Evolutionary conservation across 495 filamentous ascomycete species (phyloP), one percentile per base, ranked within the genome.

Genomic region (Lasiosphaeriaceae sp.): DNA sequence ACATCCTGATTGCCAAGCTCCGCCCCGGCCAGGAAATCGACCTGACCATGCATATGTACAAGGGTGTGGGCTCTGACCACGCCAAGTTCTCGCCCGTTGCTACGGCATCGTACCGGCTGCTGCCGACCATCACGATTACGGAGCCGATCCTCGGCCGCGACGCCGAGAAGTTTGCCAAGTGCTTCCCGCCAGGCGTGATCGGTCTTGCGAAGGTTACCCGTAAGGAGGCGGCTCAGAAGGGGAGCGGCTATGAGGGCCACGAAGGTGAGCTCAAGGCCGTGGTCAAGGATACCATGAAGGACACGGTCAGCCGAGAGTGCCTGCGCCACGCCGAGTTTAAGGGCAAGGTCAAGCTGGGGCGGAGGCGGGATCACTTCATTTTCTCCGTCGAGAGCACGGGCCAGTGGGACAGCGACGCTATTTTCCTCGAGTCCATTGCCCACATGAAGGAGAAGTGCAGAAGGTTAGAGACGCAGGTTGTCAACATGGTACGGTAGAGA

Each of bases 11-110:
- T 63, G 92, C 92, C 55, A 99, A 99, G 74, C 76, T 99, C 64
- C 86, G 95, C 34, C 95, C 95, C 0, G 90, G 89, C 0, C 95
- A 99, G 77, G 80, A 82, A 60, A 86, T 99, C 61, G 78, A 89
- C 54, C 70, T 96, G 55, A 82, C 87, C 56, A 83, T 93, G 80
- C 91, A 96, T 74, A 90, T 89, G 71, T 82, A 93, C 72, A 97
- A 96, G 73, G 95, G 95, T 22, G 86, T 94, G 53, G 95, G 95
- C 16, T 87, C 85, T 55, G 94, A 97, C 74, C 95, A 99, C 72
- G 89, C 95, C 47, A 99, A 99, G 69, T 99, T 93, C 79, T 96
- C 90, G 1, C 95, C 95, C 24, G 95, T 99, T 19, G 92, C 93
- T 4, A 96, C 95, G 0, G 93, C 94, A 9, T 86, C 86, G 39